These are phyloP conservation scores for Phytophthora kernoviae DNA, from an alignment of 352 stramenopile genomes.

Conservation along the genomic window DNA sequence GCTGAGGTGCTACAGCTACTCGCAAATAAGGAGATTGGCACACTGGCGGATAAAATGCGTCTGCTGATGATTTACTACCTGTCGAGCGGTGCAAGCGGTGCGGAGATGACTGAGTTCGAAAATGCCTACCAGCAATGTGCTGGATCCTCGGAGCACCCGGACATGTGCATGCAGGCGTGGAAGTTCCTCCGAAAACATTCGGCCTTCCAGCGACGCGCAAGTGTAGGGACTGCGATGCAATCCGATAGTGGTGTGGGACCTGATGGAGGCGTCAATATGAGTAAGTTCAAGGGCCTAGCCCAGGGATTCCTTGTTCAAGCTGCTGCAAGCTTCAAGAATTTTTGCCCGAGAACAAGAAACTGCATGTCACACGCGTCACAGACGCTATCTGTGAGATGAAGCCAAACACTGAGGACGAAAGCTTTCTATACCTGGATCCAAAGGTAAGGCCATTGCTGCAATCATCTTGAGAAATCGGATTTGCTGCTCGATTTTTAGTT, in stretches of 20 bases:
- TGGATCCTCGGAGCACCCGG: constrained; percentile 31
- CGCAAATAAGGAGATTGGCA: constrained; percentile 63
- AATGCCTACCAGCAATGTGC: constrained; percentile 69
- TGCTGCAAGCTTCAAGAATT: constrained; percentile 87
- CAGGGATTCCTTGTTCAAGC: constrained; percentile 84
- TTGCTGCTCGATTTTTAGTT: neutral
- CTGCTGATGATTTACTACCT: constrained; percentile 91
- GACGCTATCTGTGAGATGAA: constrained; percentile 85
- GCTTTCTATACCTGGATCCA: constrained; percentile 85
- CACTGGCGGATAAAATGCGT: constrained; percentile 80
- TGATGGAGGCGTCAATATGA: constrained; percentile 64
- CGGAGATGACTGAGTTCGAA: constrained; percentile 82
- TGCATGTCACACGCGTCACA: constrained; percentile 81
- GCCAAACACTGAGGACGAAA: constrained; percentile 83
- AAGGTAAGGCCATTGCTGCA: constrained; percentile 44
- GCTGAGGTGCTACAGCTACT: constrained; percentile 76
- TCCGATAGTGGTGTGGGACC: constrained; percentile 28
- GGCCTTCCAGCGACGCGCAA: constrained; percentile 80
- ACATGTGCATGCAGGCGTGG: constrained; percentile 65
- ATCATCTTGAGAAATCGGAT: neutral
- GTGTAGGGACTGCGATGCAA: constrained; percentile 57
- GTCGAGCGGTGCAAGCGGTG: constrained; percentile 64
- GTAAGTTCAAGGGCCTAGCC: constrained; percentile 85
- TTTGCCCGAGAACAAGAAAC: constrained; percentile 89
- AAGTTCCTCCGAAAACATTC: constrained; percentile 85